Evolutionary conservation across 1,284 basidiomycete genomes (phyloP), one percentile per base, ranked within the genome.

Genomic region (Leccinum solheimii): DNA sequence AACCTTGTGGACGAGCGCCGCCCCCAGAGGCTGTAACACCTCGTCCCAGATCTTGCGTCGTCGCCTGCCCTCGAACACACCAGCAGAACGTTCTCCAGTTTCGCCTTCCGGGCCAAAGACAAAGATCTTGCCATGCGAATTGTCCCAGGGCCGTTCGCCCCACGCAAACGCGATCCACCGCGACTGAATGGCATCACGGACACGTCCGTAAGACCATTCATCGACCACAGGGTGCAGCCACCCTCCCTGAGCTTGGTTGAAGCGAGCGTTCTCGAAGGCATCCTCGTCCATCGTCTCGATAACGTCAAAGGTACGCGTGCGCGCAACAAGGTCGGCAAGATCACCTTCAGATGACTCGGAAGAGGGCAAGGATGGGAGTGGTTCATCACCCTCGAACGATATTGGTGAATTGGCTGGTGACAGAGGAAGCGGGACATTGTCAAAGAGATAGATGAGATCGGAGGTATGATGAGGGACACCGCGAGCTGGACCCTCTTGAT

Each of bases 371-470:
- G 74, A 73, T 50, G 68, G 68, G 26, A 73, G 65, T 4, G 62
- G 62, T 57, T 75, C 72, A 40, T 80, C 78, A 38, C 76, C 73
- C 34, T 76, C 76, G 54, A 75, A 73, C 21, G 76, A 76, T 34
- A 79, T 75, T 40, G 78, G 78, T 1, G 77, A 76, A 61, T 30
- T 56, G 26, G 56, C 59, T 7, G 72, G 67, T 38, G 73, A 73
- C 11, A 78, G 76, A 57, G 79, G 81, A 2, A 79, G 74, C 30
- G 86, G 85, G 8, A 86, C 81, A 62, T 84, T 91, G 74, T 90
- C 90, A 74, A 91, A 91, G 55, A 91, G 80, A 72, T 90, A 91
- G 61, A 88, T 80, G 53, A 91, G 75, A 72, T 91, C 89, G 3
- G 85, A 83, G 0, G 81, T 85, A 66, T 89, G 86, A 71, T 90